phyloP scores from a whole-genome alignment of 2,329 filamentous ascomycete genomes.

The Diaporthe vaccinii region DNA sequence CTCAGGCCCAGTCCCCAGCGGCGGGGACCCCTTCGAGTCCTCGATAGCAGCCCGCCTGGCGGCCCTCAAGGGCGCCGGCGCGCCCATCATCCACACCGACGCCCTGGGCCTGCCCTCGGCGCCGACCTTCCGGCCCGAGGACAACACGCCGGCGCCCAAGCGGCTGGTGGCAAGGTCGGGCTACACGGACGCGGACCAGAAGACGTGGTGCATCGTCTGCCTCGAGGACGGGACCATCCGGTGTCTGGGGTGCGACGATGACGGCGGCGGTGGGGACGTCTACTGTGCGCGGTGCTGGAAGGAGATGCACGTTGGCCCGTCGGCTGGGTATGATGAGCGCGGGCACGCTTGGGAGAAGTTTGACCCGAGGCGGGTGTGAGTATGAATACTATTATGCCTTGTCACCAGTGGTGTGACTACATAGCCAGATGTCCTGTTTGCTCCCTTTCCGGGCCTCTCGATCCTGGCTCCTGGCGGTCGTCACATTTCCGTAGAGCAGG shows the following conservation, averaged over 20 bases:
- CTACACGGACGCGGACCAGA: constrained; percentile 78
- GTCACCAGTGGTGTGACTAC: no score
- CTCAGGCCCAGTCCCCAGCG: constrained; percentile 10
- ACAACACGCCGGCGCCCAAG: constrained; percentile 49
- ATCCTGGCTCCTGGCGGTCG: no score
- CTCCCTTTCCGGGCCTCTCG: no score
- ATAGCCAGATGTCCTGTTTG: no score
- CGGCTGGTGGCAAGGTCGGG: constrained; percentile 52
- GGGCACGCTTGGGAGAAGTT: constrained; percentile 76
- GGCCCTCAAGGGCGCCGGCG: constrained; percentile 59
- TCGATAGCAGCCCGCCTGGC: constrained; percentile 67
- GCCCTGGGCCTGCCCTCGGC: constrained; percentile 62
- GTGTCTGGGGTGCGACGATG: constrained; percentile 76
- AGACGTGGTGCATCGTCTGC: constrained; percentile 86
- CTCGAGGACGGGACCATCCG: constrained; percentile 81
- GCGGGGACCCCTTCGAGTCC: constrained; percentile 54
- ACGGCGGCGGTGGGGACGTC: constrained; percentile 62
- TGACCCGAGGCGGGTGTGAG: constrained; percentile 26
- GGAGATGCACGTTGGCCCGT: constrained; percentile 81
- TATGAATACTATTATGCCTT: no score
- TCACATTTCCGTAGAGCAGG: no score
- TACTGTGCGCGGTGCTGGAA: constrained; percentile 86
- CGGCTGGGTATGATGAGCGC: constrained; percentile 78
- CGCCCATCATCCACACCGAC: constrained; percentile 48
- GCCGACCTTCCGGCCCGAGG: constrained; percentile 63